Evolutionary conservation across 441 rosid species (phyloP).

Genomic region (Gossypium schwendimanii): DNA sequence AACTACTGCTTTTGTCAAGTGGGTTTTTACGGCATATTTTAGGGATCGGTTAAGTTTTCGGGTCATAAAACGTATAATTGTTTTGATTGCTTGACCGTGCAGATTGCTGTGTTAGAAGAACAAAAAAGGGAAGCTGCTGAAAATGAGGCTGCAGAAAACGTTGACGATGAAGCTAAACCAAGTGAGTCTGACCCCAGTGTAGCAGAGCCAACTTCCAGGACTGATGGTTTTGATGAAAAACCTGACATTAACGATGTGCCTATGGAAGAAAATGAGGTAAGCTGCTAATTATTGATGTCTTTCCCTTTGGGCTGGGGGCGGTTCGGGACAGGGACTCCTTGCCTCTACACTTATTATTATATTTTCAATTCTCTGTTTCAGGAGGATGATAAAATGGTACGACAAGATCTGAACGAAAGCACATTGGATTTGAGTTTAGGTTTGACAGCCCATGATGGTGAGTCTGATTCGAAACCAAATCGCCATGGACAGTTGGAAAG

Average conservation of each 20-base stretch:
- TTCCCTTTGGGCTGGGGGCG: slow-evolving; percentile 26
- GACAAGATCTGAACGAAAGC: slow-evolving; percentile 90
- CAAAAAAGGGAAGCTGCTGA: slow-evolving; percentile 47
- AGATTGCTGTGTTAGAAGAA: slow-evolving; percentile 76
- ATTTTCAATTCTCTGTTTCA: slow-evolving; percentile 25
- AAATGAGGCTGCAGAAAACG: slow-evolving; percentile 41
- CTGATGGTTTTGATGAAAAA: slow-evolving; percentile 43
- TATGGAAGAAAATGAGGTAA: slow-evolving; percentile 70
- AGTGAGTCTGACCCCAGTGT: slow-evolving; percentile 28
- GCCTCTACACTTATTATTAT: slow-evolving; percentile 13
- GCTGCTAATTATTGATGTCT: background rate
- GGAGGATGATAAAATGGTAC: slow-evolving; percentile 48
- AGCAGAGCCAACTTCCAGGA: slow-evolving; percentile 35
- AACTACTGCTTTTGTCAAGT: background rate
- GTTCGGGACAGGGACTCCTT: background rate
- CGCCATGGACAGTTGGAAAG: slow-evolving; percentile 27
- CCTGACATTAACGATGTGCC: slow-evolving; percentile 76
- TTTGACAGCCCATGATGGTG: slow-evolving; percentile 41
- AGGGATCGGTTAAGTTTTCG: background rate
- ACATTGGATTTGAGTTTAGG: slow-evolving; percentile 70
- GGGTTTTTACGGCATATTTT: background rate
- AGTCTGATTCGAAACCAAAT: slow-evolving; percentile 32
- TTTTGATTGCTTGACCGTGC: slow-evolving; percentile 26
- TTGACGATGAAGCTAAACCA: slow-evolving; percentile 48
- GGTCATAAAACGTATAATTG: background rate